Conservation (phyloP, 2,329 filamentous ascomycete species). For the Ceratocystis eucalypticola region DNA sequence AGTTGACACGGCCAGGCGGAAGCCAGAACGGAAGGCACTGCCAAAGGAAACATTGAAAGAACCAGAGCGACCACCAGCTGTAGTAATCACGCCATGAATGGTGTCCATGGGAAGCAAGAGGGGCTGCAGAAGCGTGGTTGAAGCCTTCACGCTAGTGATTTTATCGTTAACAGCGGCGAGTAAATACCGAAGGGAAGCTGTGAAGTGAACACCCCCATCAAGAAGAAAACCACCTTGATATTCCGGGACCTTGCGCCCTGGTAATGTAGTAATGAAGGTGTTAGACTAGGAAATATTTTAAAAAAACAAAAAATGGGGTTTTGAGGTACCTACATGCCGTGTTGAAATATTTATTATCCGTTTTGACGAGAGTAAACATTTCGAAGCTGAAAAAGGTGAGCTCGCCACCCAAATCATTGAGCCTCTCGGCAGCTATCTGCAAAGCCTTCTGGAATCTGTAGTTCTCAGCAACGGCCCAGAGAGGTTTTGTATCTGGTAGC, state of each 20-base stretch:
- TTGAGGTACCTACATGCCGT: conserved; percentile 30
- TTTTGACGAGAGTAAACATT: conserved; percentile 32
- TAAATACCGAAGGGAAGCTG: conserved; percentile 48
- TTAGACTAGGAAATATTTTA: not conserved
- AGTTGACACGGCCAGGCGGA: conserved; percentile 43
- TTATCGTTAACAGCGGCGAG: conserved; percentile 34
- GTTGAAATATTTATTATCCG: conserved; percentile 35
- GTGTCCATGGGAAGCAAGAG: conserved; percentile 55
- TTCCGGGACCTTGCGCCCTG: conserved; percentile 51
- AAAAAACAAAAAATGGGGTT: not conserved
- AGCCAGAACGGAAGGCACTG: conserved; percentile 35
- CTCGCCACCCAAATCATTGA: conserved; percentile 18
- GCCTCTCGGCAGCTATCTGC: conserved; percentile 30
- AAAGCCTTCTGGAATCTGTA: conserved; percentile 50
- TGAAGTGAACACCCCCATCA: conserved; percentile 61
- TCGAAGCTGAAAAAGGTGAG: conserved; percentile 30
- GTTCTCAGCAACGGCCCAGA: conserved; percentile 58
- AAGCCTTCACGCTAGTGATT: conserved; percentile 37
- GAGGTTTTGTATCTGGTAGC: conserved; percentile 24
- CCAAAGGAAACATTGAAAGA: conserved; percentile 46
- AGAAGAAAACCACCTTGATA: conserved; percentile 67
- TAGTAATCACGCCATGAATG: conserved; percentile 44
- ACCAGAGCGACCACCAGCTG: conserved; percentile 41
- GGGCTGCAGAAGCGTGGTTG: conserved; percentile 39
- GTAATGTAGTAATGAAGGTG: not conserved